These are phyloP conservation scores for Parachaetomium inaequale DNA, from an alignment of 495 filamentous ascomycete genomes.

Conservation along the genomic window DNA sequence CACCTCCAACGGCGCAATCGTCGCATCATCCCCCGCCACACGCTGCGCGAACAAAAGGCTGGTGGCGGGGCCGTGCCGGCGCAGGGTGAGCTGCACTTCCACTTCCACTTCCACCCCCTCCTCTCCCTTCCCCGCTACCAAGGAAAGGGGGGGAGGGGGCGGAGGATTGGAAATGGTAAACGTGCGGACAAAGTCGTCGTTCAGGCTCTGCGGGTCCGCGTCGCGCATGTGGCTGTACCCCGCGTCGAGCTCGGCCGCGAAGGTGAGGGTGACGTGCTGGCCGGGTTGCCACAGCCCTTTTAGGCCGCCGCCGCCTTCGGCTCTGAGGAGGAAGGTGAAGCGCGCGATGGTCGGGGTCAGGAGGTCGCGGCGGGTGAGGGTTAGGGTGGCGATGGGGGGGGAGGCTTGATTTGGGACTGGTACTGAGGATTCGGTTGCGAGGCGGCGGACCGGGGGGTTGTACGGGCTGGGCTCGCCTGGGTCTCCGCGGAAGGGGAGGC, in stretches of 20 bases:
- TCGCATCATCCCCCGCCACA: conserved; percentile 21
- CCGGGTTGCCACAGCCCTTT: conserved; percentile 55
- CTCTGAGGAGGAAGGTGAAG: conserved; percentile 56
- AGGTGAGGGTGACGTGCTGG: conserved; percentile 72
- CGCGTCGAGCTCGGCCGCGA: conserved; percentile 59
- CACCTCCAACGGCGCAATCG: conserved; percentile 53
- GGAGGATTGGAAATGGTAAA: conserved; percentile 69
- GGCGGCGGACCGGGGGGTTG: conserved; percentile 45
- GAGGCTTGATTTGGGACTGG: conserved; percentile 1
- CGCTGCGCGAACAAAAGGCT: conserved; percentile 58
- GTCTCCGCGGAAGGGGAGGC: conserved; percentile 63
- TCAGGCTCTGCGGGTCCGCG: conserved; percentile 69
- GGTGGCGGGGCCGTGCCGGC: conserved; percentile 65
- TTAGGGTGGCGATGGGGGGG: conserved; percentile 40
- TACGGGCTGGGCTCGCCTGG: conserved; percentile 63
- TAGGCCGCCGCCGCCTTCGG: neutral
- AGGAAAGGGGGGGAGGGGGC: conserved; percentile 1
- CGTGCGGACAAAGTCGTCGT: conserved; percentile 78
- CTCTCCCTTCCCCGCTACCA: neutral
- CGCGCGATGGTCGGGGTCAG: conserved; percentile 63
- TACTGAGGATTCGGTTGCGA: conserved; percentile 27
- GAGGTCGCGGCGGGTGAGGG: conserved; percentile 48
- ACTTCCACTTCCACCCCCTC: conserved; percentile 14
- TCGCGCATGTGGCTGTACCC: conserved; percentile 82
- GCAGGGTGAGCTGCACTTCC: conserved; percentile 67